Evolutionary conservation across 2,329 filamentous ascomycete species (phyloP).

Genomic region (Venturia effusa): DNA sequence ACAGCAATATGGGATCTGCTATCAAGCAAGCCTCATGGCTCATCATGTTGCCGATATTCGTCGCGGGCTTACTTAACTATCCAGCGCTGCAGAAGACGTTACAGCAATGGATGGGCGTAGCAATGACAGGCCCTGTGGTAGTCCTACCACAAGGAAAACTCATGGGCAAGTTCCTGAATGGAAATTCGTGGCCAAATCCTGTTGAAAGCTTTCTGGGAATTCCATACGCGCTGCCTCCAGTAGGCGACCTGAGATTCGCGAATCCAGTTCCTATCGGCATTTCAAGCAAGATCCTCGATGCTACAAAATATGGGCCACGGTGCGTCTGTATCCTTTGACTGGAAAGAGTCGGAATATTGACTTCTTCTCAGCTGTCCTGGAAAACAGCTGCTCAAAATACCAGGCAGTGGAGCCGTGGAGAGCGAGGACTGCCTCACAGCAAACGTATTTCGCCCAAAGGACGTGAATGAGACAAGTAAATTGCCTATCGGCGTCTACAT

Average conservation of each 20-base stretch:
- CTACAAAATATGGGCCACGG: constrained; percentile 15
- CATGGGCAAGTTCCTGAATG: background rate
- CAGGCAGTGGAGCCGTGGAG: constrained; percentile 30
- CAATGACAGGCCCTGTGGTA: background rate
- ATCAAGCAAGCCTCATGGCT: background rate
- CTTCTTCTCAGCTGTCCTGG: constrained; percentile 43
- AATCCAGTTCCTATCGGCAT: constrained; percentile 42
- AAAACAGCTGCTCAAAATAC: constrained; percentile 26
- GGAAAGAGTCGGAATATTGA: background rate
- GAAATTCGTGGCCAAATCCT: background rate
- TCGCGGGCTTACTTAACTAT: background rate
- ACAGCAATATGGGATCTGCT: background rate
- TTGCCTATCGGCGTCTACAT: constrained; percentile 47
- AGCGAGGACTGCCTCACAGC: constrained; percentile 47
- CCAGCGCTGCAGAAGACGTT: background rate
- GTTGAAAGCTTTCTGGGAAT: constrained; percentile 33
- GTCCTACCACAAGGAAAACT: background rate
- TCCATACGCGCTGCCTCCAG: constrained; percentile 50
- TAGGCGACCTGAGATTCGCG: constrained; percentile 48
- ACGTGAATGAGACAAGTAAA: background rate
- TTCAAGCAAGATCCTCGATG: constrained; percentile 14
- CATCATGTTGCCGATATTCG: background rate
- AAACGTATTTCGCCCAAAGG: constrained; percentile 39
- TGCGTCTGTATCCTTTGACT: constrained; percentile 1
- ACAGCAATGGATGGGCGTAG: background rate